Evolutionary conservation across 192 early-diverging fungal genomes (phyloP).

Genomic region (Entophlyctis helioformis): DNA sequence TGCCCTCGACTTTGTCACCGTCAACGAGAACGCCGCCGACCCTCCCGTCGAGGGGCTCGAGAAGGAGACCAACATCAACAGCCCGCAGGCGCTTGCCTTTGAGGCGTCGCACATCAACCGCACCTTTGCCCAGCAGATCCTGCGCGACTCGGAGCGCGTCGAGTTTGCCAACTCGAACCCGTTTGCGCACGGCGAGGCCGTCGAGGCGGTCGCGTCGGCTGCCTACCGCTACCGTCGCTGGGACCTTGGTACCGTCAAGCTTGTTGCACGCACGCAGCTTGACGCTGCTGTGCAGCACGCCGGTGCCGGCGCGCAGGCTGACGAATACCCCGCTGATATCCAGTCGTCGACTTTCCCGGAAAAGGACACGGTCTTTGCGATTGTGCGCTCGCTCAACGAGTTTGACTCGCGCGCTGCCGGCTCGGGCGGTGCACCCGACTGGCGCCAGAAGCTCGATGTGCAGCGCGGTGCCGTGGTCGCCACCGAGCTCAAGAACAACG

Average conservation of each 20-base stretch:
- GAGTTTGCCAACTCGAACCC: constrained; percentile 64
- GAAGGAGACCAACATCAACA: constrained; percentile 81
- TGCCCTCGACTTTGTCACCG: constrained; percentile 67
- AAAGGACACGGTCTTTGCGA: constrained; percentile 39
- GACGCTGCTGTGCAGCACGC: constrained; percentile 56
- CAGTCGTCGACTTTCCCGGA: constrained; percentile 14
- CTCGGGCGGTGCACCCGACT: constrained; percentile 78
- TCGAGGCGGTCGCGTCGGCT: constrained; percentile 40
- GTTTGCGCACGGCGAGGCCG: constrained; percentile 41
- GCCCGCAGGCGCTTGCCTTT: constrained; percentile 63
- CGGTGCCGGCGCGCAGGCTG: constrained; percentile 20
- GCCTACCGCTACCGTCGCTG: constrained; percentile 87
- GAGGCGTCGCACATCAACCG: constrained; percentile 84
- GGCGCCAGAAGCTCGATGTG: constrained; percentile 86
- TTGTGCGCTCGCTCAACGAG: constrained; percentile 80
- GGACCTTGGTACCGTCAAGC: constrained; percentile 60
- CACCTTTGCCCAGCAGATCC: constrained; percentile 72
- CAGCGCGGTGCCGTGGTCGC: constrained; percentile 94
- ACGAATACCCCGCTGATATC: too few species aligned
- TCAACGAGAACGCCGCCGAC: constrained; percentile 92
- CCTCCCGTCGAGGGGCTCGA: constrained; percentile 80
- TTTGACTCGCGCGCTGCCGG: constrained; percentile 80
- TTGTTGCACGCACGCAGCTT: constrained; percentile 82
- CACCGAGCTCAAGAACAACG: constrained; percentile 96
- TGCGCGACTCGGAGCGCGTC: constrained; percentile 29